These are phyloP conservation scores for Tuber umbilicatum DNA, from an alignment of 495 filamentous ascomycete genomes.

Conservation along the genomic window DNA sequence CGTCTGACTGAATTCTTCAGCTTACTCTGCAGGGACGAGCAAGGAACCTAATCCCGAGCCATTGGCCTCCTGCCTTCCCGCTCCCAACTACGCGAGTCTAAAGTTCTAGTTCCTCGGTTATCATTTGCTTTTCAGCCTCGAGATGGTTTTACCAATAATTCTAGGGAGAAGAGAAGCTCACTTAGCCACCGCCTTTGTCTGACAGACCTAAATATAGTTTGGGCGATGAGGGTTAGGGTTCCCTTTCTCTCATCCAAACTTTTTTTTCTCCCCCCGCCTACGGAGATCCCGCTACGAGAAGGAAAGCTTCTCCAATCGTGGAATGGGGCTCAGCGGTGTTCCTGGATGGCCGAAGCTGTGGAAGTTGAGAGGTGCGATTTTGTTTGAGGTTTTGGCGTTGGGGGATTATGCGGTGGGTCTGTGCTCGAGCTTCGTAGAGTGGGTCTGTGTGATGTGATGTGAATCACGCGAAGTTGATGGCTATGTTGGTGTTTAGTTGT, in stretches of 20 bases:
- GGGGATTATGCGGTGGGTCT: not conserved
- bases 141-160: not conserved
- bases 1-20: not conserved
- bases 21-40: not conserved
- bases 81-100: not conserved
- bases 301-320: not conserved
- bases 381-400: not conserved
- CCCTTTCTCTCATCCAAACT: not conserved
- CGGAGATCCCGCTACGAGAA: not conserved
- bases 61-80: not conserved
- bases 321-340: not conserved
- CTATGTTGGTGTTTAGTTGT: not conserved
- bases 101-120: not conserved
- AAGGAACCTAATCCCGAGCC: not conserved
- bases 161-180: not conserved
- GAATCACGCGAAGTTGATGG: not conserved
- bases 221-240: not conserved
- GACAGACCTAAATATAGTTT: not conserved
- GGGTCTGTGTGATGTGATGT: not conserved
- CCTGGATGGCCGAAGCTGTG: not conserved
- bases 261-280: not conserved
- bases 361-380: not conserved
- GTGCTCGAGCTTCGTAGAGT: not conserved
- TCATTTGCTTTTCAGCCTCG: not conserved
- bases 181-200: not conserved